These are phyloP conservation scores for Achaetomiella virescens DNA, from an alignment of 495 filamentous ascomycete species.

Conservation along the genomic window DNA sequence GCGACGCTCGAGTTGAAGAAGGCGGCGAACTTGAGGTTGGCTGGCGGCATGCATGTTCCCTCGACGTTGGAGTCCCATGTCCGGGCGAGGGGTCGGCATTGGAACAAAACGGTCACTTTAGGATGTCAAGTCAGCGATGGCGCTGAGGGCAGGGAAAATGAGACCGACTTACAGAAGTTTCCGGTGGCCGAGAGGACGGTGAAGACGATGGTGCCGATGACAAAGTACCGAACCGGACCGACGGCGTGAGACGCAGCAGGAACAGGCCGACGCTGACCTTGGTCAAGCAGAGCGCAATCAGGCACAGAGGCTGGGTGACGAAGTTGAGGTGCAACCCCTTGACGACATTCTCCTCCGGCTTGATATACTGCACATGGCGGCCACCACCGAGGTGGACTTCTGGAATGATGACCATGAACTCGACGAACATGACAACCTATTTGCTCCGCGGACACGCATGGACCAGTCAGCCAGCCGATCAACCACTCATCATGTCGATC, in stretches of 20 bases:
- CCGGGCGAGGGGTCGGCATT: slow-evolving; percentile 22
- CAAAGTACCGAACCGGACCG: slow-evolving; percentile 29
- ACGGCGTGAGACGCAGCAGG: slow-evolving; percentile 38
- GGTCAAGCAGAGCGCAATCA: slow-evolving; percentile 37
- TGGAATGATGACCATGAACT: slow-evolving; percentile 33
- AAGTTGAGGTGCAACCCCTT: slow-evolving; percentile 40
- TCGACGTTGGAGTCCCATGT: slow-evolving; percentile 29
- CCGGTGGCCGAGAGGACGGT: slow-evolving; percentile 34
- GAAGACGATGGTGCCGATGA: slow-evolving; percentile 29
- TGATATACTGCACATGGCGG: slow-evolving; percentile 32
- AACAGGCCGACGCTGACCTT: slow-evolving; percentile 46
- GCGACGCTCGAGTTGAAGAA: slow-evolving; percentile 28
- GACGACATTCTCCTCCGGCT: slow-evolving; percentile 19
- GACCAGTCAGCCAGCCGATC: not conserved
- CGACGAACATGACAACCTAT: slow-evolving; percentile 17
- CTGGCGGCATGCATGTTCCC: slow-evolving; percentile 15
- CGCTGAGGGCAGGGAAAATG: no score
- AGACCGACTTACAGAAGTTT: slow-evolving; percentile 18
- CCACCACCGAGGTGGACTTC: slow-evolving; percentile 40
- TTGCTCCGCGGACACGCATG: no score
- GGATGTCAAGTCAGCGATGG: slow-evolving; percentile 9
- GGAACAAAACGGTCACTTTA: slow-evolving; percentile 32
- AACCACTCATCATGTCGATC: not conserved
- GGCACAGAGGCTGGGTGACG: slow-evolving; percentile 36
- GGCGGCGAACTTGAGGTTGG: slow-evolving; percentile 17